A percentile compares a stretch with the other conserved stretches of the same genome.
phyloP scores from a whole-genome alignment of 2,329 filamentous ascomycete genomes.

The Tolypocladium guangdongense region DNA sequence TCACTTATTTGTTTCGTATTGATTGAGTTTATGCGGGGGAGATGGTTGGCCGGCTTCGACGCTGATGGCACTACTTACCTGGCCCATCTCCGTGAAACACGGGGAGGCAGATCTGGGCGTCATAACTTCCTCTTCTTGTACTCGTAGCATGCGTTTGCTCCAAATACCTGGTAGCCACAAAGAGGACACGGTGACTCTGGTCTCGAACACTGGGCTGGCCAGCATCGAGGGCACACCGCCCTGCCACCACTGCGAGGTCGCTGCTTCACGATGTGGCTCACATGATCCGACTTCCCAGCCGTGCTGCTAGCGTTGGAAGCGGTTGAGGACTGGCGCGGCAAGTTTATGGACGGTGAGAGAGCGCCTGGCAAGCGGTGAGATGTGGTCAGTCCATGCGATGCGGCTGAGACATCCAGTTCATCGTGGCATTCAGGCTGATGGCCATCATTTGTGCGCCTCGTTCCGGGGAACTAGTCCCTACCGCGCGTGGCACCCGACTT shows the following conservation, averaged over 20 bases:
- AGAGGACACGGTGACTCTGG: neutral
- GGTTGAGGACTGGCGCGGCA: neutral
- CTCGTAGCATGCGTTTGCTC: neutral
- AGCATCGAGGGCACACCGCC: neutral
- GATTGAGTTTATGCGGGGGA: neutral
- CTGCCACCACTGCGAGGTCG: neutral
- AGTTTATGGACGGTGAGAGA: neutral
- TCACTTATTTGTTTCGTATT: neutral
- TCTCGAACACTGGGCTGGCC: too few species aligned
- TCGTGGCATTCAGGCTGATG: neutral
- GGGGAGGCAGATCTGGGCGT: neutral
- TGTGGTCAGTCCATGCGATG: neutral
- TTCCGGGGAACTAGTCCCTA: too few species aligned
- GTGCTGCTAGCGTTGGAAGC: neutral
- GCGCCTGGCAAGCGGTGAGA: neutral
- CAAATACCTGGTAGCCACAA: neutral
- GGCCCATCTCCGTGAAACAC: neutral
- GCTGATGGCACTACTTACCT: neutral
- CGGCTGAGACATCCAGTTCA: neutral
- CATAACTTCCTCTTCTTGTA: neutral
- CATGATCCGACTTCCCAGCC: neutral
- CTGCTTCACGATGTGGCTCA: neutral
- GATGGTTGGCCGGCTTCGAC: neutral
- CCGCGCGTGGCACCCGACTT: too few species aligned
- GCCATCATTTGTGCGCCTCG: too few species aligned